phyloP scores from a whole-genome alignment of 768 basidiomycete species.

The Crassisporium funariophilum region DNA sequence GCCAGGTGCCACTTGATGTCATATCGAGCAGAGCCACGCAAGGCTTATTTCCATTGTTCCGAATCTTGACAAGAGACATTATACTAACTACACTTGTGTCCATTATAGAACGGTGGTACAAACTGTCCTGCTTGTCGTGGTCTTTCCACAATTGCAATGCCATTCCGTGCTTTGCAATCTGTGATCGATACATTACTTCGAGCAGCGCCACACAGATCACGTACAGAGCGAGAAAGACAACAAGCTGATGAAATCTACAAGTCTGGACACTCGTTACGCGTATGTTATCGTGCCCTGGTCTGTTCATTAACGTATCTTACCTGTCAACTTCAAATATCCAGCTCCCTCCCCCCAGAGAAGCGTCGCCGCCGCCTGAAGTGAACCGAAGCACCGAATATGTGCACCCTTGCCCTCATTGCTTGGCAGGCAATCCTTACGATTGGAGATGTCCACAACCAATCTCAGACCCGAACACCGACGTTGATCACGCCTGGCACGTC shows the following conservation, averaged over 20 bases:
- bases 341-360: constrained; percentile 77
- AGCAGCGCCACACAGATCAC: constrained; percentile 66
- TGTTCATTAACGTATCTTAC: constrained; percentile 9
- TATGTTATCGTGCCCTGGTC: constrained; percentile 33
- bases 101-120: constrained; percentile 74
- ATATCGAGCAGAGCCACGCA: no score
- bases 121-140: constrained; percentile 84
- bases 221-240: constrained; percentile 67
- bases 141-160: constrained; percentile 64
- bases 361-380: constrained; percentile 75
- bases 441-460: constrained; percentile 86
- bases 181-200: constrained; percentile 74
- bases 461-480: constrained; percentile 65
- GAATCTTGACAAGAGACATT: no score
- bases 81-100: constrained; percentile 16
- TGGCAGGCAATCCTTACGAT: constrained; percentile 67
- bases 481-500: constrained; percentile 74
- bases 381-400: constrained; percentile 65
- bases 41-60: no score
- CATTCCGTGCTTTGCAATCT: constrained; percentile 72
- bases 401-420: constrained; percentile 81
- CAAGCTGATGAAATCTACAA: constrained; percentile 86
- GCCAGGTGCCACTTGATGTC: no score
- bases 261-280: constrained; percentile 61
- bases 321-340: constrained; percentile 32